Base-by-base conservation (phyloP, 2,329 filamentous ascomycete species). In the Reticulascus tulasneorum region DNA sequence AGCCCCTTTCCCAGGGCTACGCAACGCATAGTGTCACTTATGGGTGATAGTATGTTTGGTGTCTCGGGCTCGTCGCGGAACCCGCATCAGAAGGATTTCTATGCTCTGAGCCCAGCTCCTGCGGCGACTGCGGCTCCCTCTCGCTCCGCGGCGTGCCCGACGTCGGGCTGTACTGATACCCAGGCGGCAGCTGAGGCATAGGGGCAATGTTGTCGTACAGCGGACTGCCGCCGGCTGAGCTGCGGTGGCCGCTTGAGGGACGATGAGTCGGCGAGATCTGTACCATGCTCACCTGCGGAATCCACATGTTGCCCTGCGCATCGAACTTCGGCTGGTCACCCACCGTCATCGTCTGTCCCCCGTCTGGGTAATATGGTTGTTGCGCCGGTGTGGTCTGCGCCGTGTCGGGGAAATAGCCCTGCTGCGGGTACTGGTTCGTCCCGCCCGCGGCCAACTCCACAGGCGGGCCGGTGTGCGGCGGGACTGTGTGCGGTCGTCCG, bases 231-330 rank as follows among this genome's bases (percentile, higher is more conserved):
- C 36, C 25, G 38, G 35, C 31, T 23, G 38, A 35, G 10, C 27
- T 23, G 31, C 27, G 13, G 17, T 16, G 20, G 26, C 21, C 23
- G 15, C 26, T 8, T 26, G 32, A 12, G 11, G 18, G 38, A 18
- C 25, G 16, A 24, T 17, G 32, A 26, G 22, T 32, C 5, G 47
- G 42, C 8, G 44, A 35, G 7, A 48, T 27, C 40, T 49, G 50
- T 35, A 60, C 44, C 45, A 55, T 54, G 36, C 55, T 56, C 29
- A 59, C 56, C 29, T 60, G 56, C 12, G 55, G 55, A 36, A 54
- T 34, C 59, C 58, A 60, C 11, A 56, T 30, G 29, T 55, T 57
- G 26, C 53, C 53, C 27, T 58, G 48, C 13, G 47, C 50, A 38
- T 59, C 55, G 13, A 56, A 48, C 40, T 59, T 58, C 15, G 51